These are phyloP conservation scores for Inonotus hispidus DNA, from an alignment of 1,284 basidiomycete species.

Conservation along the genomic window DNA sequence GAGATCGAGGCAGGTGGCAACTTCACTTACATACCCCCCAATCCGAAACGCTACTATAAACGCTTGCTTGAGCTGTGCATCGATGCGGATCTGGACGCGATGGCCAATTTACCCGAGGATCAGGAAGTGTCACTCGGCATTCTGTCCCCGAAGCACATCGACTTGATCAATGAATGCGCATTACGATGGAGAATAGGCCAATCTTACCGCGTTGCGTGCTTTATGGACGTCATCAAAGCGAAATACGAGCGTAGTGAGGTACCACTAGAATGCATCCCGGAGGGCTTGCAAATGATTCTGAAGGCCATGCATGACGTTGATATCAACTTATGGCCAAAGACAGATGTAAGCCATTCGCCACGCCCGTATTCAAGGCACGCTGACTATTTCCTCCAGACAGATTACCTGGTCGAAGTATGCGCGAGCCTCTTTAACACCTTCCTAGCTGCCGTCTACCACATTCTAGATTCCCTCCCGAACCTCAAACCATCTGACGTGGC, in stretches of 20 bases:
- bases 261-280: conserved; percentile 90
- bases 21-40: conserved; percentile 89
- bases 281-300: conserved; percentile 73
- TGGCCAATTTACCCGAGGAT: conserved; percentile 84
- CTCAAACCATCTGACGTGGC: conserved; percentile 66
- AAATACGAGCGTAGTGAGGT: conserved; percentile 90
- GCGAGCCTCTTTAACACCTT: conserved; percentile 83
- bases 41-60: conserved; percentile 81
- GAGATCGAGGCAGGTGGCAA: conserved; percentile 64
- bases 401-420: conserved; percentile 61
- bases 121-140: conserved; percentile 96
- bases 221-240: conserved; percentile 82
- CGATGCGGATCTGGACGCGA: conserved; percentile 81
- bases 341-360: conserved; percentile 59
- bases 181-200: conserved; percentile 85
- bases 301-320: conserved; percentile 68
- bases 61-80: conserved; percentile 83
- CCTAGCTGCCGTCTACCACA: conserved; percentile 80
- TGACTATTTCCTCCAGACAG: conserved; percentile 31
- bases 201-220: conserved; percentile 74
- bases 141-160: conserved; percentile 75
- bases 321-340: conserved; percentile 72
- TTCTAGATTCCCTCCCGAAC: conserved; percentile 69
- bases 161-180: conserved; percentile 85
- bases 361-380: neutral